phyloP scores from a whole-genome alignment of 1,284 basidiomycete genomes.

The Thecaphora frezii region DNA sequence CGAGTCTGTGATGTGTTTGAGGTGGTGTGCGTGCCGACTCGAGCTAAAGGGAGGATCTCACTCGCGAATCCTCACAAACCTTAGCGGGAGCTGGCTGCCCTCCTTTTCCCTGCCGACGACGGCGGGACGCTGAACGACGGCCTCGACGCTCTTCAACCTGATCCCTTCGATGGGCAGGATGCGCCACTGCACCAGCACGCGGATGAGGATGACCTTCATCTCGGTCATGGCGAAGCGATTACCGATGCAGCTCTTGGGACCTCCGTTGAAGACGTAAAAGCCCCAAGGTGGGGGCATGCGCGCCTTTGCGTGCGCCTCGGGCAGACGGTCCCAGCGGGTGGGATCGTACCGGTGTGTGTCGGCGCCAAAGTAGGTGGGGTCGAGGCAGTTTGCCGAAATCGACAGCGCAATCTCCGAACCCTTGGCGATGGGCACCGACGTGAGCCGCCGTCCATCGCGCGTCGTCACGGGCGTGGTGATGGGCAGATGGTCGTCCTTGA shows the following conservation, averaged over 20 bases:
- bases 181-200: constrained; percentile 20
- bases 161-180: constrained; percentile 27
- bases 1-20: too few species aligned
- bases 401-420: constrained; percentile 44
- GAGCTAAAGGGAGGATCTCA: too few species aligned
- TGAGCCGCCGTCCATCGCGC: constrained; percentile 51
- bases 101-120: constrained; percentile 34
- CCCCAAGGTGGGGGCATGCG: constrained; percentile 30
- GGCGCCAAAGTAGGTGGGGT: constrained; percentile 38
- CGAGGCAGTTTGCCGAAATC: constrained; percentile 42
- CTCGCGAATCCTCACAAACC: constrained; percentile 16
- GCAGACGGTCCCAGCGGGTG: constrained; percentile 46
- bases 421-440: constrained; percentile 31
- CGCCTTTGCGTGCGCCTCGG: constrained; percentile 18
- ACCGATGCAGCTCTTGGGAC: constrained; percentile 42
- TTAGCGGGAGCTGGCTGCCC: constrained; percentile 28
- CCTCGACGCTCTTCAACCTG: constrained; percentile 35
- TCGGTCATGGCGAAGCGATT: constrained; percentile 39
- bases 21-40: too few species aligned
- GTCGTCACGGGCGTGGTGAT: constrained; percentile 55
- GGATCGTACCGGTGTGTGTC: constrained; percentile 48
- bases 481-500: constrained; percentile 32
- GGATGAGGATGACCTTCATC: constrained; percentile 36
- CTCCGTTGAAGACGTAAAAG: constrained; percentile 33
- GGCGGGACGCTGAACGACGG: constrained; percentile 34